Percentiles rank a stretch among this genome's conserved stretches.
Conservation (phyloP, 2,329 filamentous ascomycete species). For the Phaeoacremonium minimum region DNA sequence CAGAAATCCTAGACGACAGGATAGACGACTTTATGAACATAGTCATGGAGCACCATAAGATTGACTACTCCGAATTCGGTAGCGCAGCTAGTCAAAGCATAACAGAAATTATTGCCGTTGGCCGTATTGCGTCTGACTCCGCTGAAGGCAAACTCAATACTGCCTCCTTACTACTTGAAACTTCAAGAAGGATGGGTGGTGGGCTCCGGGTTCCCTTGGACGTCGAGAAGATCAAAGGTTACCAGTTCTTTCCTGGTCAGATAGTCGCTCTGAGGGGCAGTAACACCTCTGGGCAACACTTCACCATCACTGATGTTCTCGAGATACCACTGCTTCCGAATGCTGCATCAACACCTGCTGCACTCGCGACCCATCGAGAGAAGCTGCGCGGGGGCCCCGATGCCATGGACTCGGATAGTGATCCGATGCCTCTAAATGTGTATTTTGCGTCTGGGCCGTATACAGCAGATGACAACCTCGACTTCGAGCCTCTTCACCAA, state of each 20-base stretch:
- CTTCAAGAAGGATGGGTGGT: constrained; percentile 76
- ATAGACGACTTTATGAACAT: constrained; percentile 85
- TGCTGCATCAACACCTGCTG: constrained; percentile 64
- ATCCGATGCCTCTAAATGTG: constrained; percentile 66
- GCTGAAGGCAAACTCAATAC: constrained; percentile 82
- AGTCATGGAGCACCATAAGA: constrained; percentile 67
- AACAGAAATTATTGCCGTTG: constrained; percentile 82
- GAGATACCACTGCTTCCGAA: constrained; percentile 69
- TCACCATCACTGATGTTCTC: constrained; percentile 74
- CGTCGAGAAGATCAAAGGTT: constrained; percentile 61
- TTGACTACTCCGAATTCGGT: constrained; percentile 79
- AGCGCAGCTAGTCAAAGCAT: constrained; percentile 83
- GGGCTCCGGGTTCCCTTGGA: constrained; percentile 79
- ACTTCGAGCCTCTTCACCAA: constrained; percentile 80
- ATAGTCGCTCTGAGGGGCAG: constrained; percentile 83
- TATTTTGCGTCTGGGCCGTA: constrained; percentile 84
- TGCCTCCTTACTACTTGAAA: constrained; percentile 83
- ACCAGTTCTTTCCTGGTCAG: constrained; percentile 91
- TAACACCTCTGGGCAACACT: constrained; percentile 81
- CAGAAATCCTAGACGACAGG: constrained; percentile 88
- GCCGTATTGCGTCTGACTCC: constrained; percentile 85
- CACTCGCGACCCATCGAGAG: constrained; percentile 65
- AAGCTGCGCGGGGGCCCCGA: constrained; percentile 62
- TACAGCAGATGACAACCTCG: constrained; percentile 86
- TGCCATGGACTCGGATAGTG: constrained; percentile 55